Evolutionary conservation across 768 basidiomycete species (phyloP).

Genomic region (Lentinula sp.): DNA sequence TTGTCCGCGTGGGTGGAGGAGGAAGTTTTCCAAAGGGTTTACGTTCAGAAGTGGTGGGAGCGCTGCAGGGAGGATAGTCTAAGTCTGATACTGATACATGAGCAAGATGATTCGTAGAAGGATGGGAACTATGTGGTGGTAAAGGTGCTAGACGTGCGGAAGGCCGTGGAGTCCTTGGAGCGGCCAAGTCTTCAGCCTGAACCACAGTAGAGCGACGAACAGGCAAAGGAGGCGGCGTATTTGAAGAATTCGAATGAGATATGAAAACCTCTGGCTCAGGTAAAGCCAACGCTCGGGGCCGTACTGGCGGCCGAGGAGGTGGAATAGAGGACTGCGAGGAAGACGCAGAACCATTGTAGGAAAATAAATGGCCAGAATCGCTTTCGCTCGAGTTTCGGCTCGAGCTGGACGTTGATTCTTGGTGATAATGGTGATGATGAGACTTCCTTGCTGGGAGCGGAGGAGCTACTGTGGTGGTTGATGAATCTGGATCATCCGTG

Average conservation of each 20-base stretch:
- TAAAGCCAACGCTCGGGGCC: slow-evolving; percentile 30
- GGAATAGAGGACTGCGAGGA: slow-evolving; percentile 13
- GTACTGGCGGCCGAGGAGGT: slow-evolving; percentile 18
- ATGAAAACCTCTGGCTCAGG: slow-evolving; percentile 9
- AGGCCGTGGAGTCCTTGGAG: slow-evolving; percentile 29
- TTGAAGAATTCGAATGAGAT: slow-evolving; percentile 6
- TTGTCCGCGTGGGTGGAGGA: slow-evolving; percentile 72
- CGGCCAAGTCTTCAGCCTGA: slow-evolving; percentile 9
- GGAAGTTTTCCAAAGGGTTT: slow-evolving; percentile 42
- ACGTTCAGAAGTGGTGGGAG: slow-evolving; percentile 25
- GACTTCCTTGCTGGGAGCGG: slow-evolving; percentile 13
- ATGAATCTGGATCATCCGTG: slow-evolving; percentile 2
- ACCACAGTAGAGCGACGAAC: slow-evolving; percentile 13
- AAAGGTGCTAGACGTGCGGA: slow-evolving; percentile 22
- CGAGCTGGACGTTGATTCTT: slow-evolving; percentile 18
- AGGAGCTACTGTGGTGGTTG: slow-evolving; percentile 9
- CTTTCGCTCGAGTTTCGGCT: slow-evolving; percentile 35
- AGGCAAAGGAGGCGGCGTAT: slow-evolving; percentile 11
- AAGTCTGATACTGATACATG: neutral
- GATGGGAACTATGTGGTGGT: slow-evolving; percentile 18
- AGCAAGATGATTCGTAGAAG: slow-evolving; percentile 5
- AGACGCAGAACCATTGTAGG: neutral
- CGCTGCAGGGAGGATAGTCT: slow-evolving; percentile 23
- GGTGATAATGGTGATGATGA: slow-evolving; percentile 9
- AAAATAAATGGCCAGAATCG: slow-evolving; percentile 16